phyloP scores from a whole-genome alignment of 306 rosid genomes.

The Oemleria cerasiformis region DNA sequence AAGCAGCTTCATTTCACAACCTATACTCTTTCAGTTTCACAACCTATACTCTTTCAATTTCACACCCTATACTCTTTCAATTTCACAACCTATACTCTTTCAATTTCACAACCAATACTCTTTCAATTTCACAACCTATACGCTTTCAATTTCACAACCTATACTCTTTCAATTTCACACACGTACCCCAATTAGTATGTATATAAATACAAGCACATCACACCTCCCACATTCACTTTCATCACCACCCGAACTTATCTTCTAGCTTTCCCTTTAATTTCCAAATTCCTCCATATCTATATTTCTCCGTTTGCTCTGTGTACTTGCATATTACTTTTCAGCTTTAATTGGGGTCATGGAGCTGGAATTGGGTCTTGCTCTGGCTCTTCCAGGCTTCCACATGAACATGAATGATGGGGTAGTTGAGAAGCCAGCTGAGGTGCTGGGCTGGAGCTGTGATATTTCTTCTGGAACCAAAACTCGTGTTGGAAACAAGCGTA shows the following conservation, averaged over 20 bases:
- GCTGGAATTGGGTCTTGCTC: conserved; percentile 55
- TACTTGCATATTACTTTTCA: no score
- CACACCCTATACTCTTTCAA: no score
- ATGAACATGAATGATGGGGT: conserved; percentile 15
- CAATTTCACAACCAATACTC: no score
- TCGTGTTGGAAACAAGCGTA: conserved; percentile 48
- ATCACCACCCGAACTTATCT: neutral
- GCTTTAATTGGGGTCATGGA: conserved; percentile 43
- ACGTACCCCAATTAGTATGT: neutral
- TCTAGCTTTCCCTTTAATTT: neutral
- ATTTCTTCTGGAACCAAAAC: conserved; percentile 13
- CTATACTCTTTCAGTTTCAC: no score
- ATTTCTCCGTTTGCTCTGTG: neutral
- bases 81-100: no score
- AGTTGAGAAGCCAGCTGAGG: neutral
- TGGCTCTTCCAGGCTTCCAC: conserved; percentile 47
- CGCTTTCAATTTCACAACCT: no score
- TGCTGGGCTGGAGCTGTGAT: conserved; percentile 1
- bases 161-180: conserved; percentile 4
- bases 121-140: no score
- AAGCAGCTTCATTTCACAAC: no score
- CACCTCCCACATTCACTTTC: neutral
- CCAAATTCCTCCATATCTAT: no score
- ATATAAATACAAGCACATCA: neutral
- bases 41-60: no score